A percentile compares a stretch with the other conserved stretches of the same genome.
Evolutionary conservation across 495 filamentous ascomycete genomes (phyloP).

Genomic region (Penicillium samsonianum): DNA sequence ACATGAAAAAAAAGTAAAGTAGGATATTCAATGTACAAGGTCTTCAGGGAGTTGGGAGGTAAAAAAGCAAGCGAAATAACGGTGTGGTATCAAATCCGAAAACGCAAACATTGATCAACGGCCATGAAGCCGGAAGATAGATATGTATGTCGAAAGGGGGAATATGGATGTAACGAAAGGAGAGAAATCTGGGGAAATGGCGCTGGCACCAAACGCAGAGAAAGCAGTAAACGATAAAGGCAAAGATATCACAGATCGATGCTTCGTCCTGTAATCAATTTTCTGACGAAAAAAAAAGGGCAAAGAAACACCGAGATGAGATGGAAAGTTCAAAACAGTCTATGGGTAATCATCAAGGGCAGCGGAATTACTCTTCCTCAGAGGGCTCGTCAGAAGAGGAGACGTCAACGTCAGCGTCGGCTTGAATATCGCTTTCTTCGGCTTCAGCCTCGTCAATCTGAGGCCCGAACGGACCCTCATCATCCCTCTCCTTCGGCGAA

Average conservation of each 20-base stretch:
- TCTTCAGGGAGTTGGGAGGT: not conserved
- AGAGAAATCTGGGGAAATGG: constrained; percentile 12
- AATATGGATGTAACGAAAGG: constrained; percentile 19
- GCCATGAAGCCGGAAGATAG: constrained; percentile 20
- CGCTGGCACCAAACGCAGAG: constrained; percentile 10
- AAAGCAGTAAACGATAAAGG: constrained; percentile 6
- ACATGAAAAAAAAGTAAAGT: constrained; percentile 17
- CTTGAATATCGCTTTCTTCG: not conserved
- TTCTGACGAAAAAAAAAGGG: constrained; percentile 2
- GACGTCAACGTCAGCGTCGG: constrained; percentile 5
- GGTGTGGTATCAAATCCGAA: constrained; percentile 39
- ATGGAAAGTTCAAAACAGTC: constrained; percentile 1
- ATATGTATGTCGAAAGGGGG: constrained; percentile 22
- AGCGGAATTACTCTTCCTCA: constrained; percentile 10
- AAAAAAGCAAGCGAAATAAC: constrained; percentile 14
- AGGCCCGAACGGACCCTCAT: constrained; percentile 43
- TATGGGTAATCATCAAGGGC: constrained; percentile 2
- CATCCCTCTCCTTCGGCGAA: constrained; percentile 34
- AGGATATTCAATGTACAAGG: constrained; percentile 26
- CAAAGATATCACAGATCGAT: not conserved
- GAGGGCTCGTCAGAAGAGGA: constrained; percentile 9
- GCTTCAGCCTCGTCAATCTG: constrained; percentile 27
- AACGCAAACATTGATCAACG: constrained; percentile 28
- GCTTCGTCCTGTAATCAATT: not conserved
- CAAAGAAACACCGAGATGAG: constrained; percentile 2